Conservation (phyloP, 495 filamentous ascomycete species). For the Lophiostoma macrostomum region DNA sequence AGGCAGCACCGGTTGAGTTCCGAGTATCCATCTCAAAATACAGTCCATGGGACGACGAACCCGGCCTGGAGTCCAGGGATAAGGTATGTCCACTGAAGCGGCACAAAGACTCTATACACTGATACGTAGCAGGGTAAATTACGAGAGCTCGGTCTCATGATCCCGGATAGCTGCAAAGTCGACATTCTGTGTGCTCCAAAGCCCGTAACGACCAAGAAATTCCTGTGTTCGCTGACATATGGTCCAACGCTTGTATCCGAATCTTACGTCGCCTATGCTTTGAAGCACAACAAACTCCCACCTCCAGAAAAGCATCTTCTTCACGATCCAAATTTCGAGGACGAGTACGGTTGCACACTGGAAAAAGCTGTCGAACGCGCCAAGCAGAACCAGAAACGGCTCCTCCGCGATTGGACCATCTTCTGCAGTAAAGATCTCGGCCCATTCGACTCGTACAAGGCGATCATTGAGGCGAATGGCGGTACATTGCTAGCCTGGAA, state of each 20-base stretch:
- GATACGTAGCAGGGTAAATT: conserved; percentile 62
- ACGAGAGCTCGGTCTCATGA: conserved; percentile 75
- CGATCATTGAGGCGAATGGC: conserved; percentile 84
- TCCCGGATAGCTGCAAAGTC: conserved; percentile 71
- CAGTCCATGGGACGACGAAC: conserved; percentile 67
- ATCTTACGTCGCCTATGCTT: conserved; percentile 73
- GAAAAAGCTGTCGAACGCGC: conserved; percentile 63
- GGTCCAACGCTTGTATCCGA: conserved; percentile 71
- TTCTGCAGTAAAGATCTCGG: conserved; percentile 80
- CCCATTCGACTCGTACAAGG: conserved; percentile 76
- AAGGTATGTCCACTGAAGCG: conserved; percentile 34
- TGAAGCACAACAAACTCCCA: conserved; percentile 59
- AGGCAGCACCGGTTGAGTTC: conserved; percentile 57
- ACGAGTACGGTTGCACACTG: conserved; percentile 64
- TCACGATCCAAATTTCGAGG: conserved; percentile 66
- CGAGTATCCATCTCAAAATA: conserved; percentile 76
- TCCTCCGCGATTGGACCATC: conserved; percentile 69
- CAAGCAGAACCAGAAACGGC: conserved; percentile 66
- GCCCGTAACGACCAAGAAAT: conserved; percentile 87
- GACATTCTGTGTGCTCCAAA: conserved; percentile 84
- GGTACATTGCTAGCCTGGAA: conserved; percentile 76
- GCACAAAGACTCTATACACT: background rate
- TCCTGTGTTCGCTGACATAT: conserved; percentile 77
- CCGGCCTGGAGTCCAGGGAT: conserved; percentile 70
- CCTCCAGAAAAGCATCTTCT: conserved; percentile 61